Evolutionary conservation across 208 protist species (phyloP).

Genomic region (Trypanosoma vivax): DNA sequence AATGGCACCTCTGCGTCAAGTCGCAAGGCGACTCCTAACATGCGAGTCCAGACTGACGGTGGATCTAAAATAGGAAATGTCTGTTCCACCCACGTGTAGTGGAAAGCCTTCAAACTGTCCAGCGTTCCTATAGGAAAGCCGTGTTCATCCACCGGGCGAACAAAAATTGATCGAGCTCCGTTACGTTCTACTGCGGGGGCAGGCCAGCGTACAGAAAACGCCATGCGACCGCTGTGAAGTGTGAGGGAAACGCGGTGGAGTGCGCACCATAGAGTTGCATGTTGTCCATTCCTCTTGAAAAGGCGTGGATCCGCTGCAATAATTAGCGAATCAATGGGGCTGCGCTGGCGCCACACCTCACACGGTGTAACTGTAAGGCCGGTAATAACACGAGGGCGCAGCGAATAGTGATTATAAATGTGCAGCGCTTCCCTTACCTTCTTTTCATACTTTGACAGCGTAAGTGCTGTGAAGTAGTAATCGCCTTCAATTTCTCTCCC

Average conservation of each 20-base stretch:
- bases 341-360: conserved; percentile 21
- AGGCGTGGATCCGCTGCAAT: conserved; percentile 26
- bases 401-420: conserved; percentile 67
- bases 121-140: conserved; percentile 9
- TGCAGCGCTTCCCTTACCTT: conserved; percentile 68
- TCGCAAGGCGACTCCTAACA: conserved; percentile 55
- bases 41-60: conserved; percentile 47
- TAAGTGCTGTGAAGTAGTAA: conserved; percentile 66
- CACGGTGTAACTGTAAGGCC: conserved; percentile 23
- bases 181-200: conserved; percentile 37
- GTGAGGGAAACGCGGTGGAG: conserved; percentile 63
- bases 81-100: conserved; percentile 49
- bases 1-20: conserved; percentile 32
- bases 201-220: conserved; percentile 82
- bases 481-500: conserved; percentile 19
- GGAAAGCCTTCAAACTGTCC: conserved; percentile 12
- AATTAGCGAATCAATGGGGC: conserved; percentile 44
- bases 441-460: conserved; percentile 41
- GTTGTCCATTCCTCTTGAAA: conserved; percentile 27
- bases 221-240: conserved; percentile 40
- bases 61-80: conserved; percentile 52
- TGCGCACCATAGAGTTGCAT: conserved; percentile 63
- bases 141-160: conserved; percentile 15
- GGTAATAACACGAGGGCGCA: conserved; percentile 45
- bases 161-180: conserved; percentile 28